Evolutionary conservation across 768 basidiomycete species (phyloP).

Genomic region (Lactifluus rugatus): DNA sequence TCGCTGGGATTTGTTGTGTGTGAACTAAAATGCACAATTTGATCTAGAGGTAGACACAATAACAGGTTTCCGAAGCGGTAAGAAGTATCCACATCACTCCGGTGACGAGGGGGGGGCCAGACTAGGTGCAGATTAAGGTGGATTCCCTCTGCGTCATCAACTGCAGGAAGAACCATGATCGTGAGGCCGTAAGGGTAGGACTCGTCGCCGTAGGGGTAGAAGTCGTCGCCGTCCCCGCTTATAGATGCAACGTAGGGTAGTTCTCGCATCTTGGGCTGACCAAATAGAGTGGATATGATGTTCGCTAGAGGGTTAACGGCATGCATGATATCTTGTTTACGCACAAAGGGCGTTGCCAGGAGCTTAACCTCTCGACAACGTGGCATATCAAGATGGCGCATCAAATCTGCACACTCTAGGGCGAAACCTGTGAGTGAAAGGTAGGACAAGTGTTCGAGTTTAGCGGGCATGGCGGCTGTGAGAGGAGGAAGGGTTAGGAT

Average conservation of each 20-base stretch:
- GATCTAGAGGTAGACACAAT: neutral
- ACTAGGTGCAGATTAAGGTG: neutral
- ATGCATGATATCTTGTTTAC: neutral
- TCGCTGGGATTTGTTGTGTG: neutral
- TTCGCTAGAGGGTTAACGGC: conserved; percentile 3
- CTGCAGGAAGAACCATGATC: neutral
- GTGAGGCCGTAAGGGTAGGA: neutral
- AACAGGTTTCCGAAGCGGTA: conserved; percentile 1
- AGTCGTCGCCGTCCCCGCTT: neutral
- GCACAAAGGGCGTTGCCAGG: neutral
- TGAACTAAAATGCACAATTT: neutral
- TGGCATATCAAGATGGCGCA: conserved; percentile 4
- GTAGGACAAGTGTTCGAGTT: neutral
- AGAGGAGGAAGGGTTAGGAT: conserved; percentile 2
- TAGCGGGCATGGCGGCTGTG: neutral
- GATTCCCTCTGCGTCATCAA: neutral
- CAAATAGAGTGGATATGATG: conserved; percentile 7
- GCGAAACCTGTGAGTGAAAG: neutral
- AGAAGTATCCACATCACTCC: neutral
- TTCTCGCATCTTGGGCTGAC: neutral
- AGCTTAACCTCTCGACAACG: neutral
- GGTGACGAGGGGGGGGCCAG: neutral
- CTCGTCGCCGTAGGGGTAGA: neutral
- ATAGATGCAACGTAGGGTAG: neutral
- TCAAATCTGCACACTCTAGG: conserved; percentile 9